Evolutionary conservation across 345 rosid genomes (phyloP).

Genomic region (Populus tremula): DNA sequence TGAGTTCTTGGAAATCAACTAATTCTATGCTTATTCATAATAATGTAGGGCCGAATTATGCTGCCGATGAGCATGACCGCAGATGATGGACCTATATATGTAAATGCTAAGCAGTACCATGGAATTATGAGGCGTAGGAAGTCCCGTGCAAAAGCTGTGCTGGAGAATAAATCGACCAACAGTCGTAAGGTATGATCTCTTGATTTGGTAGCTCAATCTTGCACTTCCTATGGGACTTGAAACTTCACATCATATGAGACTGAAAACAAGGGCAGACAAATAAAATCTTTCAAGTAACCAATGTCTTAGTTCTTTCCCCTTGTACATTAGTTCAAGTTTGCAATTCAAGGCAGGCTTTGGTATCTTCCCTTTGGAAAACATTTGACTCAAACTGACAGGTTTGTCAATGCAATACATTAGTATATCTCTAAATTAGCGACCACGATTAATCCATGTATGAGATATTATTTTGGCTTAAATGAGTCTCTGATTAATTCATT

Average conservation of each 20-base stretch:
- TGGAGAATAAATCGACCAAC: constrained; percentile 47
- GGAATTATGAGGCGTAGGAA: constrained; percentile 87
- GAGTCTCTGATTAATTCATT: neutral
- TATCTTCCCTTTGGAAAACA: neutral
- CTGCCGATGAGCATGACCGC: constrained; percentile 67
- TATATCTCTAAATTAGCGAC: neutral
- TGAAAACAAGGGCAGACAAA: neutral
- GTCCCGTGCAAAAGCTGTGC: constrained; percentile 83
- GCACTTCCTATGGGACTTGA: neutral
- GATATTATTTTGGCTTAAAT: neutral
- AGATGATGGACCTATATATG: constrained; percentile 81
- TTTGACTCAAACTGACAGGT: neutral
- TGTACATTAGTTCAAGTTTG: neutral
- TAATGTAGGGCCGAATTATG: constrained; percentile 68
- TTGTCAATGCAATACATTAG: neutral
- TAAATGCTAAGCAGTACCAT: constrained; percentile 94
- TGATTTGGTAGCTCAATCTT: neutral
- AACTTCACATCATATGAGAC: neutral
- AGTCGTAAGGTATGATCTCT: constrained; percentile 60
- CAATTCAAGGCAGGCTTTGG: neutral
- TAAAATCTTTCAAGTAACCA: neutral
- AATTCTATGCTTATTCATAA: constrained; percentile 6
- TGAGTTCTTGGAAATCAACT: neutral
- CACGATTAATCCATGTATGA: neutral
- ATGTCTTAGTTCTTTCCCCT: neutral